phyloP scores from a whole-genome alignment of 164 flowering plant genomes.

The Vitis cinerea region DNA sequence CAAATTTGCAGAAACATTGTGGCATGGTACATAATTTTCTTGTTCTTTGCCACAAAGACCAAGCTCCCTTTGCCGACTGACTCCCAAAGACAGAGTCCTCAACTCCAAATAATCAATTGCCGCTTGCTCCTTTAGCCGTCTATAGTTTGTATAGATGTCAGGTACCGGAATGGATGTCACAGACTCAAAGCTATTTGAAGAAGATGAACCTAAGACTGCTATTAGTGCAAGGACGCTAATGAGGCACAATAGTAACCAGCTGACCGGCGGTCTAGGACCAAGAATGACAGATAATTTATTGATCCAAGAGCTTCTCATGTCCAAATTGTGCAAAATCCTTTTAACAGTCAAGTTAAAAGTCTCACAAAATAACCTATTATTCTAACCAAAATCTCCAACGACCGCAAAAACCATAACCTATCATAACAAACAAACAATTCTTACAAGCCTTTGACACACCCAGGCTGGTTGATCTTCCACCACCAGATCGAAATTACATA shows the following conservation, averaged over 20 bases:
- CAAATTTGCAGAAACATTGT: conserved; percentile 67
- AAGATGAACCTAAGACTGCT: conserved; percentile 57
- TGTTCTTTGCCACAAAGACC: conserved; percentile 80
- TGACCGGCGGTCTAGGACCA: conserved; percentile 61
- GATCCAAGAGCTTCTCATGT: conserved; percentile 81
- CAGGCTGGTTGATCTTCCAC: neutral
- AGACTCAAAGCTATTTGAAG: conserved; percentile 44
- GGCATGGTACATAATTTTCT: conserved; percentile 87
- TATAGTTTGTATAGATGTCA: conserved; percentile 52
- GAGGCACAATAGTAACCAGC: conserved; percentile 64
- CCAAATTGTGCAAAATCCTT: conserved; percentile 33
- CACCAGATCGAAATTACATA: conserved; percentile 1
- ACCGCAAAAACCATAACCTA: conserved; percentile 27
- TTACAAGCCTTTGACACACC: conserved; percentile 27
- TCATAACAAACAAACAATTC: conserved; percentile 24
- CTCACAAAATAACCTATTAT: conserved; percentile 6
- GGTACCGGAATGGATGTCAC: conserved; percentile 30
- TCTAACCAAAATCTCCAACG: conserved; percentile 26
- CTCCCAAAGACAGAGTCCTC: conserved; percentile 48
- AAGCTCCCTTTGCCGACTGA: conserved; percentile 46
- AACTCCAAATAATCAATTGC: conserved; percentile 69
- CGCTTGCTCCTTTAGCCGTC: conserved; percentile 81
- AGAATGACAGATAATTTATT: conserved; percentile 43
- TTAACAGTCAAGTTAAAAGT: conserved; percentile 8
- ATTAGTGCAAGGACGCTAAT: conserved; percentile 57